A percentile compares a stretch with the other conserved stretches of the same genome.
Evolutionary conservation across 2,329 filamentous ascomycete species (phyloP).

Genomic region (Escovopsis weberi): DNA sequence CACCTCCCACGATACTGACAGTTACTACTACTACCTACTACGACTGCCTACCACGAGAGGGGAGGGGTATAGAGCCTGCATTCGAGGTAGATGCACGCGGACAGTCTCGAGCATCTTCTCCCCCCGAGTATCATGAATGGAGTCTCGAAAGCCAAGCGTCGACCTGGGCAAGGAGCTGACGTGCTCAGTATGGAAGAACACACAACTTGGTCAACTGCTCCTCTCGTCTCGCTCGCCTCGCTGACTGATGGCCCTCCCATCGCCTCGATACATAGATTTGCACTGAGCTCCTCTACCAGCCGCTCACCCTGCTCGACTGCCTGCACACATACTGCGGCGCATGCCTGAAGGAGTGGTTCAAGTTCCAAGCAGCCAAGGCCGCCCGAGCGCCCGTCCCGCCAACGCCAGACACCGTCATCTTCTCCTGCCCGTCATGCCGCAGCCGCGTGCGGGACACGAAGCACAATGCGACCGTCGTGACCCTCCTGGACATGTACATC

Average conservation of each 20-base stretch:
- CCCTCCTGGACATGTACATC: constrained; percentile 78
- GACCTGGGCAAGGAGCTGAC: constrained; percentile 89
- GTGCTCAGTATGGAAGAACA: constrained; percentile 60
- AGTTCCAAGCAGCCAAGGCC: constrained; percentile 53
- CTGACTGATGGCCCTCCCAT: constrained; percentile 1
- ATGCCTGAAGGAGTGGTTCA: constrained; percentile 93
- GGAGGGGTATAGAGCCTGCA: too few species aligned
- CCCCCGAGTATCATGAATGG: constrained; percentile 27
- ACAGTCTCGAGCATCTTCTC: too few species aligned
- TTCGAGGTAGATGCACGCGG: too few species aligned
- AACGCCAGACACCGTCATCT: constrained; percentile 35
- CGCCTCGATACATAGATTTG: constrained; percentile 55
- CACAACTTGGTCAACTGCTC: not conserved
- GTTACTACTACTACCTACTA: too few species aligned
- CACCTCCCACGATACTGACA: too few species aligned
- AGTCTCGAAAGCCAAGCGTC: constrained; percentile 34
- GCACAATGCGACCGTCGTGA: constrained; percentile 82
- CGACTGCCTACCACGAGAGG: too few species aligned
- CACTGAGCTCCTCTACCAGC: constrained; percentile 85
- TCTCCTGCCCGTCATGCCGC: constrained; percentile 88
- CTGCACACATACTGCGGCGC: constrained; percentile 93
- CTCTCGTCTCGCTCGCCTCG: not conserved
- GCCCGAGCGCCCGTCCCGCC: constrained; percentile 36
- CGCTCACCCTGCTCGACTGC: constrained; percentile 81
- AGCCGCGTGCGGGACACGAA: constrained; percentile 72